A percentile compares a stretch with the other conserved stretches of the same genome.
These are phyloP conservation scores for Discostella stelligera DNA, from an alignment of 352 stramenopile genomes.

Conservation along the genomic window DNA sequence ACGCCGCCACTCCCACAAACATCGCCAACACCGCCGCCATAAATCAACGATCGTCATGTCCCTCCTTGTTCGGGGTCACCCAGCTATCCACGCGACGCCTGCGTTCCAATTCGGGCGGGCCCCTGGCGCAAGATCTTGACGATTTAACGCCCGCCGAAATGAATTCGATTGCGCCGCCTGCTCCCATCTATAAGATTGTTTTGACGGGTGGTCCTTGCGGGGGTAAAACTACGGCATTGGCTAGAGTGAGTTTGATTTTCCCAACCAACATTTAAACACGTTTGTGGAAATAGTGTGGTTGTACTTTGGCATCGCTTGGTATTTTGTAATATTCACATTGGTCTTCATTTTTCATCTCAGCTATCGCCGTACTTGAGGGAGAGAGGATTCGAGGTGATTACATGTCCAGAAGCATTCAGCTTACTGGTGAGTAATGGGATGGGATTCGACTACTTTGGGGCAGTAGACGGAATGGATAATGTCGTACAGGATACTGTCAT, in stretches of 20 bases:
- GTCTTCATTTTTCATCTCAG: conserved; percentile 39
- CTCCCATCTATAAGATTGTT: conserved; percentile 89
- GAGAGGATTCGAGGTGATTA: conserved; percentile 92
- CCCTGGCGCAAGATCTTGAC: conserved; percentile 35
- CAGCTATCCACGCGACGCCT: conserved; percentile 30
- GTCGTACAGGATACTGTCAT: conserved; percentile 76
- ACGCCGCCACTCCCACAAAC: not conserved
- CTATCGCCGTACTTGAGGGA: conserved; percentile 86
- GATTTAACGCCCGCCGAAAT: conserved; percentile 30
- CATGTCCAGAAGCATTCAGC: conserved; percentile 92
- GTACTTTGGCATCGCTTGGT: too few relatives aligned
- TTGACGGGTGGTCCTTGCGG: conserved; percentile 92
- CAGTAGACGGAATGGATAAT: conserved; percentile 67
- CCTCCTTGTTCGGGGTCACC: conserved; percentile 17
- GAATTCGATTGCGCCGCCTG: conserved; percentile 39
- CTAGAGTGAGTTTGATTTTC: conserved; percentile 79
- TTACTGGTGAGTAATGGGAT: conserved; percentile 91
- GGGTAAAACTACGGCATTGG: conserved; percentile 93
- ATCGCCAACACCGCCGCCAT: too few relatives aligned
- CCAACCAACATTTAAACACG: not conserved
- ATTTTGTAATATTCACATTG: not conserved
- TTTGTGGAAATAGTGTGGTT: too few relatives aligned
- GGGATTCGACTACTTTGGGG: conserved; percentile 63
- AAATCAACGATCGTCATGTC: not conserved
- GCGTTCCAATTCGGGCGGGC: conserved; percentile 28